Percentiles rank a stretch among this genome's conserved stretches.
Conservation (phyloP, 805 yeast genomes). For the Candida glaebosa region DNA sequence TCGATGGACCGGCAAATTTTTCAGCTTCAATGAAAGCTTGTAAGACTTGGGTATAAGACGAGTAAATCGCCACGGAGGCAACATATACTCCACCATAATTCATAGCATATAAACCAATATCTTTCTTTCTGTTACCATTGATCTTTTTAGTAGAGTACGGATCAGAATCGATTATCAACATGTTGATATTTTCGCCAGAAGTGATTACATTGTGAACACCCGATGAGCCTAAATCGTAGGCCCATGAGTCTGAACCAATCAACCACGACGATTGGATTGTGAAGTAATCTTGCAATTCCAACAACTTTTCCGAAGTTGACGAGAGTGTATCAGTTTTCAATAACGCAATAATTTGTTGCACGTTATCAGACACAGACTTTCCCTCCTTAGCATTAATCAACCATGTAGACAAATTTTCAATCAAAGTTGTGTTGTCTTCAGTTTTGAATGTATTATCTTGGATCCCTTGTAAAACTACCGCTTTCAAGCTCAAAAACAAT, state of each 20-base stretch:
- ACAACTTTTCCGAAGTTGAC: conserved; percentile 40
- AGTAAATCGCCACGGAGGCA: conserved; percentile 90
- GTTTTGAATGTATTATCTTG: conserved; percentile 43
- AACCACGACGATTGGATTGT: conserved; percentile 65
- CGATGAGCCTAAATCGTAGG: conserved; percentile 86
- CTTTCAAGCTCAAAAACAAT: conserved; percentile 43
- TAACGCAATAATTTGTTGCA: conserved; percentile 32
- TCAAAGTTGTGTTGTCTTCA: conserved; percentile 44
- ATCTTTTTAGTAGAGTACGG: conserved; percentile 46
- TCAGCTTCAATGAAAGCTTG: conserved; percentile 91
- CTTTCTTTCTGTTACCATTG: conserved; percentile 70
- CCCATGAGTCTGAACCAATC: conserved; percentile 93
- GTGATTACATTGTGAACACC: conserved; percentile 85
- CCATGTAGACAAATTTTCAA: conserved; percentile 68
- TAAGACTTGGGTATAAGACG: conserved; percentile 89
- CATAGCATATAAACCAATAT: conserved; percentile 93
- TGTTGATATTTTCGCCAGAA: conserved; percentile 72
- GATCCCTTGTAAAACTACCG: conserved; percentile 44
- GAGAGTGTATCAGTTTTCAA: conserved; percentile 38
- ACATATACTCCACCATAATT: conserved; percentile 85
- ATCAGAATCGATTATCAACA: conserved; percentile 84
- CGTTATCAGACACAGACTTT: conserved; percentile 22
- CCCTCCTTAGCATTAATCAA: conserved; percentile 45
- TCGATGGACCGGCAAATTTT: conserved; percentile 82
- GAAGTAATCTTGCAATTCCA: conserved; percentile 46